These are phyloP conservation scores for Mortierella sp. DNA, from an alignment of 371 early-diverging fungal genomes.

Conservation along the genomic window DNA sequence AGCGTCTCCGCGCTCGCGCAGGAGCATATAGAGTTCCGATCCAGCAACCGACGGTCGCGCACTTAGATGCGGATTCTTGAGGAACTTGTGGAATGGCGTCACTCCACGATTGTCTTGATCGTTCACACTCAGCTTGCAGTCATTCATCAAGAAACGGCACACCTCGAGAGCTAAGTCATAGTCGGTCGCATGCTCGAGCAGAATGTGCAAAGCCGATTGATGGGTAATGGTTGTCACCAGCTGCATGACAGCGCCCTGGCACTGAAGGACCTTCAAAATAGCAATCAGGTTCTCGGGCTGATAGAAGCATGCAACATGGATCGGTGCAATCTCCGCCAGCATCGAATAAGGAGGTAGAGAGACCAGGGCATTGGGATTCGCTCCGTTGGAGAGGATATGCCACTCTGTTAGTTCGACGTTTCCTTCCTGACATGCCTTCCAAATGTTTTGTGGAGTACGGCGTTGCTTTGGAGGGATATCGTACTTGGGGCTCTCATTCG, in stretches of 20 bases:
- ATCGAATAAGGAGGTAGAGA: slow-evolving; percentile 41
- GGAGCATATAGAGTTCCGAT: slow-evolving; percentile 40
- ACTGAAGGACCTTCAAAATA: slow-evolving; percentile 28
- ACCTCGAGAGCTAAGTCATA: slow-evolving; percentile 38
- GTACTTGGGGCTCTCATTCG: slow-evolving; percentile 33
- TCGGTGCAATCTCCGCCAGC: slow-evolving; percentile 47
- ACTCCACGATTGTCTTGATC: slow-evolving; percentile 46
- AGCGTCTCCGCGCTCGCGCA: slow-evolving; percentile 44
- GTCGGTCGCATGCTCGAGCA: slow-evolving; percentile 44
- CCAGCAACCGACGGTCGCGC: slow-evolving; percentile 38
- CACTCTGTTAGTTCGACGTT: slow-evolving; percentile 43
- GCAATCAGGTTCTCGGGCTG: slow-evolving; percentile 43
- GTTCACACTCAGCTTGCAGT: slow-evolving; percentile 42
- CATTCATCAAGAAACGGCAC: slow-evolving; percentile 34
- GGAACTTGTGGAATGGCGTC: slow-evolving; percentile 53
- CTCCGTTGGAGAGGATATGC: slow-evolving; percentile 22
- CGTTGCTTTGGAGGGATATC: slow-evolving; percentile 28
- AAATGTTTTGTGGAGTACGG: slow-evolving; percentile 26
- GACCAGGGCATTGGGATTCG: slow-evolving; percentile 26
- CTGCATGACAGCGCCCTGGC: slow-evolving; percentile 43
- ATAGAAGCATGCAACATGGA: slow-evolving; percentile 50
- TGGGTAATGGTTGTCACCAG: slow-evolving; percentile 40
- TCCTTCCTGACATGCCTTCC: slow-evolving; percentile 52
- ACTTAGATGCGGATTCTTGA: slow-evolving; percentile 44
- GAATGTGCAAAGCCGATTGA: slow-evolving; percentile 45